phyloP scores from a whole-genome alignment of 2,329 filamentous ascomycete species.

The Cladobotryum mycophilum region DNA sequence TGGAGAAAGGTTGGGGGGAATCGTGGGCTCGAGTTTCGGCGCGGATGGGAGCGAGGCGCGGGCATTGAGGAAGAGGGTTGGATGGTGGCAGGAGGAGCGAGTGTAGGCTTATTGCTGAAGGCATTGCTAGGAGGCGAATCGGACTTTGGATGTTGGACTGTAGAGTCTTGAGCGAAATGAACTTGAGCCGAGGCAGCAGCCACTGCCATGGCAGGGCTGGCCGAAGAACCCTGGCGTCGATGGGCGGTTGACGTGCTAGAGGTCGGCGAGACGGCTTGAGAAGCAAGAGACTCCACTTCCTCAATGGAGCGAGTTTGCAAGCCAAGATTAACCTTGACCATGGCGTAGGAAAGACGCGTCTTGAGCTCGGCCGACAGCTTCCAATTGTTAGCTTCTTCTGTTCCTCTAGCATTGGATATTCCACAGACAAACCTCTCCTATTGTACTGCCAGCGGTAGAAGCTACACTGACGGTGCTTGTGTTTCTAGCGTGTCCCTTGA shows the following conservation, averaged over 20 bases:
- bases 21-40: conserved; percentile 45
- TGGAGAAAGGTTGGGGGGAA: conserved; percentile 45
- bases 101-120: conserved; percentile 28
- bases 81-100: conserved; percentile 51
- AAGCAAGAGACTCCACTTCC: conserved; percentile 69
- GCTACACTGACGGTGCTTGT: conserved; percentile 60
- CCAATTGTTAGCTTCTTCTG: conserved; percentile 14
- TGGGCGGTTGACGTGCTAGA: conserved; percentile 53
- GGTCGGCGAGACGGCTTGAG: conserved; percentile 58
- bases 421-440: conserved; percentile 62
- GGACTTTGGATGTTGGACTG: conserved; percentile 22
- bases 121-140: conserved; percentile 31
- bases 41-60: conserved; percentile 33
- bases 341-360: conserved; percentile 83
- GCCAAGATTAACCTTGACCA: conserved; percentile 86
- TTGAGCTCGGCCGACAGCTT: conserved; percentile 74
- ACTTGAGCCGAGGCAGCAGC: conserved; percentile 28
- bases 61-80: conserved; percentile 38
- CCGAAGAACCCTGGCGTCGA: conserved; percentile 43
- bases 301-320: conserved; percentile 76
- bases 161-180: conserved; percentile 15
- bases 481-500: conserved; percentile 60
- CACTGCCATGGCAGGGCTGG: conserved; percentile 45
- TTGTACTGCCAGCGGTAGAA: conserved; percentile 58
- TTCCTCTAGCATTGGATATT: background rate